phyloP scores from a whole-genome alignment of 805 yeast species.

The Lipomyces chichibuensis region DNA sequence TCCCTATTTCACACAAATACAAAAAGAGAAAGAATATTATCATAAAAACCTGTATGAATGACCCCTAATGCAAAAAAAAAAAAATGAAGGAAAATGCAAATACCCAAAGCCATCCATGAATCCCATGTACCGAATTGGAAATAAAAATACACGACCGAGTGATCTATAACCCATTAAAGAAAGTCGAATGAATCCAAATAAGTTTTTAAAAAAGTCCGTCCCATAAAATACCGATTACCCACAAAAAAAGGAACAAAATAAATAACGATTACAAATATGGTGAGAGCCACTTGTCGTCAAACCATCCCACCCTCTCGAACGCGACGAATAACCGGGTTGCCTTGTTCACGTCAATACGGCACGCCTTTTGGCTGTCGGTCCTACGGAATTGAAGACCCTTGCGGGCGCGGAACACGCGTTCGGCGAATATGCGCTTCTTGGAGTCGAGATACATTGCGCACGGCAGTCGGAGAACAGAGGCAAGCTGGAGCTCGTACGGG shows the following conservation, averaged over 20 bases:
- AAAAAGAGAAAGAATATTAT: not conserved
- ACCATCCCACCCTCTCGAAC: slow-evolving; percentile 90
- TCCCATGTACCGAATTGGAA: slow-evolving; percentile 5
- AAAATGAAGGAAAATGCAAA: not conserved
- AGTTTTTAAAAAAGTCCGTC: not conserved
- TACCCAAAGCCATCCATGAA: slow-evolving; percentile 7
- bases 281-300: slow-evolving; percentile 55
- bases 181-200: not conserved
- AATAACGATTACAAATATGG: slow-evolving; percentile 8
- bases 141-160: not conserved
- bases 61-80: not conserved
- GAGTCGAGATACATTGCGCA: slow-evolving; percentile 77
- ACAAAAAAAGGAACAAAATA: not conserved
- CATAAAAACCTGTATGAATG: not conserved
- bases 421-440: slow-evolving; percentile 82
- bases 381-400: slow-evolving; percentile 81
- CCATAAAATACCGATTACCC: slow-evolving; percentile 1
- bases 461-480: slow-evolving; percentile 87
- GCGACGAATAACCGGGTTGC: slow-evolving; percentile 90
- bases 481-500: slow-evolving; percentile 87
- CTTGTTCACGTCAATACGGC: slow-evolving; percentile 94
- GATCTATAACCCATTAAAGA: not conserved
- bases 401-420: slow-evolving; percentile 74
- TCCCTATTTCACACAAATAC: not conserved
- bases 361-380: slow-evolving; percentile 97